These are phyloP conservation scores for Vinca minor DNA, from an alignment of 257 asterid species.

Conservation along the genomic window DNA sequence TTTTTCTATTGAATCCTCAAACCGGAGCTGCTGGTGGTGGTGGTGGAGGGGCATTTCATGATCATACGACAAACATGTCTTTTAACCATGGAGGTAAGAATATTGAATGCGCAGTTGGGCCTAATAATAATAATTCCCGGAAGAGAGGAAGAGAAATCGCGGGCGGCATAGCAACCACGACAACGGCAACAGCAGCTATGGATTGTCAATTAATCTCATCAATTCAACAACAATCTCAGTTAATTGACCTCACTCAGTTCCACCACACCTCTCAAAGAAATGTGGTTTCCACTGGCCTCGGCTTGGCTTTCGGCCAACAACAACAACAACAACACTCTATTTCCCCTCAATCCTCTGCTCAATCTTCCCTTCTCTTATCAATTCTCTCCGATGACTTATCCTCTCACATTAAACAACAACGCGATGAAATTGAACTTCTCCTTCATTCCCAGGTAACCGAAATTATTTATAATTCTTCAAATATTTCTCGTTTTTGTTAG, in stretches of 20 bases:
- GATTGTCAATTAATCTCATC: constrained; percentile 20
- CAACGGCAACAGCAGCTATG: constrained; percentile 1
- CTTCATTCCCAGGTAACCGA: constrained; percentile 24
- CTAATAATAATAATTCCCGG: constrained; percentile 13
- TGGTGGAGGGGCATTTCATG: constrained; percentile 22
- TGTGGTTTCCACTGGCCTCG: constrained; percentile 40
- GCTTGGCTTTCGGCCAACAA: constrained; percentile 29
- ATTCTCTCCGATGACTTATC: constrained; percentile 27
- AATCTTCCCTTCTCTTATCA: constrained; percentile 25
- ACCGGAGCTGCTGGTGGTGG: constrained; percentile 12
- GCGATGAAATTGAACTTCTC: constrained; percentile 31
- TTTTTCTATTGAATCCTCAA: constrained; percentile 23
- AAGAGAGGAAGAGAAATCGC: constrained; percentile 33
- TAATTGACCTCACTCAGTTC: constrained; percentile 30
- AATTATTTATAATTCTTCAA: not conserved
- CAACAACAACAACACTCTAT: constrained; percentile 15
- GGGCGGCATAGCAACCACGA: constrained; percentile 1
- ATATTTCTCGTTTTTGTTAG: too few relatives aligned
- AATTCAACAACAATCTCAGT: constrained; percentile 21
- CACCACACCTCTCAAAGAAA: constrained; percentile 22
- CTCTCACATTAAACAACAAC: constrained; percentile 29
- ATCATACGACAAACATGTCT: constrained; percentile 28
- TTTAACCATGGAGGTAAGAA: constrained; percentile 29
- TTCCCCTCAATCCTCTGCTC: constrained; percentile 33
- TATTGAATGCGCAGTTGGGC: constrained; percentile 14